Conservation (phyloP, 129 eudicot species). For the Flaveria linearis region DNA sequence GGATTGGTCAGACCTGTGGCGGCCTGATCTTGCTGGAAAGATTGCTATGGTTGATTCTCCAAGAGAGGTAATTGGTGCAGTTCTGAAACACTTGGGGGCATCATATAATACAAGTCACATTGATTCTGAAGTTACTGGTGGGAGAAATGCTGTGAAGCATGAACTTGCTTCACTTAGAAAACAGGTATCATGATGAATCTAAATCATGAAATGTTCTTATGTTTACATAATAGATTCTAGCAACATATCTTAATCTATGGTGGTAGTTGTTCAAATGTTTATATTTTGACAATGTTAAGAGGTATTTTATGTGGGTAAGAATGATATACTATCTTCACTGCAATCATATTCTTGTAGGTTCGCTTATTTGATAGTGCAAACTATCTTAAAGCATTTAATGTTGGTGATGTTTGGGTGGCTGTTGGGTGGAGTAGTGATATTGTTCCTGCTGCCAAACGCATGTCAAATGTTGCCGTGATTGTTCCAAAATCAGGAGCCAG, state of each 20-base stretch:
- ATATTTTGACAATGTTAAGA: background rate
- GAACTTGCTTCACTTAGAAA: conserved; percentile 58
- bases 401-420: conserved; percentile 91
- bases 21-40: conserved; percentile 87
- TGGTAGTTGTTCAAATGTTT: background rate
- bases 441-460: conserved; percentile 81
- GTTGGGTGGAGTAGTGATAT: conserved; percentile 98
- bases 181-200: conserved; percentile 52
- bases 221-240: background rate
- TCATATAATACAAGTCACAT: conserved; percentile 78
- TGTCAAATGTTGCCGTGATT: conserved; percentile 77
- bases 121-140: conserved; percentile 73
- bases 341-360: conserved; percentile 51
- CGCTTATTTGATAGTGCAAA: conserved; percentile 77
- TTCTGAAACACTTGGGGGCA: conserved; percentile 83
- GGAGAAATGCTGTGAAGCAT: conserved; percentile 67
- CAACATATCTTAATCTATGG: background rate
- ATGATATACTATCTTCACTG: conserved; percentile 2
- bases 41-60: conserved; percentile 94
- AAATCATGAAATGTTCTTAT: conserved; percentile 12
- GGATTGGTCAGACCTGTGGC: conserved; percentile 99
- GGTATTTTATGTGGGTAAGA: background rate
- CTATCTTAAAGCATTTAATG: conserved; percentile 82
- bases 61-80: conserved; percentile 89
- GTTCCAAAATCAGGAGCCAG: conserved; percentile 97